Conservation (phyloP, 768 basidiomycete species). For the Rhizopogon vinicolor region DNA sequence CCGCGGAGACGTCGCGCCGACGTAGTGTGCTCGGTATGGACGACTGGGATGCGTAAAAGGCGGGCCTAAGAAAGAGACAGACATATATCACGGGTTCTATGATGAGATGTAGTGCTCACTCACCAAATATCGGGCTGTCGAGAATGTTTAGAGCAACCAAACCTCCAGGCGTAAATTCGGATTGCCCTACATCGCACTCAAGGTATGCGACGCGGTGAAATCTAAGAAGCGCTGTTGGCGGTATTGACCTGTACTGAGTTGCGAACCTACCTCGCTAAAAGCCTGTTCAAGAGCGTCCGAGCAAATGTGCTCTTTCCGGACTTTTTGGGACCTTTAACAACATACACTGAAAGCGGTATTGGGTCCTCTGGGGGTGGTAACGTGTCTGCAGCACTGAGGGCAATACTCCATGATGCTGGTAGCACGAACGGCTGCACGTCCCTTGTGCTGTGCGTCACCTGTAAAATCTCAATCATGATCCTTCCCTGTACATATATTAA, state of each 20-base stretch:
- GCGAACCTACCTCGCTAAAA: slow-evolving; percentile 48
- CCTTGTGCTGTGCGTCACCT: slow-evolving; percentile 22
- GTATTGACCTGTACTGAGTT: background rate
- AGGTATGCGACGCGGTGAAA: slow-evolving; percentile 84
- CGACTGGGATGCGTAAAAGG: slow-evolving; percentile 79
- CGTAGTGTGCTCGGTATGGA: slow-evolving; percentile 73
- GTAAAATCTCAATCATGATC: background rate
- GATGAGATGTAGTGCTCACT: background rate
- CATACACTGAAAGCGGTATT: slow-evolving; percentile 35
- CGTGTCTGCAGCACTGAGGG: slow-evolving; percentile 13
- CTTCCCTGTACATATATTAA: slow-evolving; percentile 36
- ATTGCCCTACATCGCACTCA: slow-evolving; percentile 92
- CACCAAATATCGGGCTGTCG: slow-evolving; percentile 68
- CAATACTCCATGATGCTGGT: slow-evolving; percentile 32
- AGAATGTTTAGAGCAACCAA: slow-evolving; percentile 78
- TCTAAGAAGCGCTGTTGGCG: slow-evolving; percentile 29
- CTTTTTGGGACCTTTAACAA: slow-evolving; percentile 84
- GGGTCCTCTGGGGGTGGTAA: slow-evolving; percentile 3
- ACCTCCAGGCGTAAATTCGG: slow-evolving; percentile 87
- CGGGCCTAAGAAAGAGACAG: slow-evolving; percentile 50
- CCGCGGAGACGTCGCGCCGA: slow-evolving; percentile 76
- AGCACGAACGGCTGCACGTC: slow-evolving; percentile 30
- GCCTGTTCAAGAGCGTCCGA: slow-evolving; percentile 62
- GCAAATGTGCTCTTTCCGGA: slow-evolving; percentile 91
- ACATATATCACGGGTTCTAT: background rate